Percentiles rank a stretch among this genome's conserved stretches.
These are phyloP conservation scores for Phytophthora gonapodyides DNA, from an alignment of 352 stramenopile species.

Conservation along the genomic window DNA sequence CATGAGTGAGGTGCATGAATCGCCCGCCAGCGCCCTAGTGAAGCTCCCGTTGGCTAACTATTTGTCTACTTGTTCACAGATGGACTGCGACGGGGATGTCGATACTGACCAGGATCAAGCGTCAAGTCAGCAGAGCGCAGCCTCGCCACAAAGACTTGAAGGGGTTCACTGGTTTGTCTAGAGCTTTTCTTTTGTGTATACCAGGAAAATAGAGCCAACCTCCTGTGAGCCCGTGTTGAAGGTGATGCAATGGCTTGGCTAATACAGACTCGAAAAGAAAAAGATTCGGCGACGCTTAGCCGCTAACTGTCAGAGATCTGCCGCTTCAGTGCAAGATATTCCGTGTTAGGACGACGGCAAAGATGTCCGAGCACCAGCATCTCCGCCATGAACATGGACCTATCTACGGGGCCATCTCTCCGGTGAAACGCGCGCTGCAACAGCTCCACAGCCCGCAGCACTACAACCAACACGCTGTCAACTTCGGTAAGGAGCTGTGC, in stretches of 20 bases:
- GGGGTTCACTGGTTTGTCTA: conserved; percentile 35
- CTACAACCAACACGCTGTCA: conserved; percentile 26
- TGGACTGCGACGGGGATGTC: conserved; percentile 8
- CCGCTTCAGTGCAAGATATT: conserved; percentile 33
- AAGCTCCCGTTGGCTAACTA: conserved; percentile 17
- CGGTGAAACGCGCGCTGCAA: conserved; percentile 33
- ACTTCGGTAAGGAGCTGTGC: conserved; percentile 29
- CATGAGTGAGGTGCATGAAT: conserved; percentile 15
- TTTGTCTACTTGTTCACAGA: conserved; percentile 24
- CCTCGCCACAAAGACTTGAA: conserved; percentile 26
- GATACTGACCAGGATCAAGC: conserved; percentile 14
- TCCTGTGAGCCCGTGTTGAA: too few relatives aligned
- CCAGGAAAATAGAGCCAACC: conserved; percentile 33
- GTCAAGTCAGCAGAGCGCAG: conserved; percentile 20
- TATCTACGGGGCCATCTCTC: conserved; percentile 31
- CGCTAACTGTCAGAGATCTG: conserved; percentile 11
- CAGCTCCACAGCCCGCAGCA: conserved; percentile 26
- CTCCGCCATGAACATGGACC: conserved; percentile 25
- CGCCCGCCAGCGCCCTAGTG: conserved; percentile 1
- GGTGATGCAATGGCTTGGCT: too few relatives aligned
- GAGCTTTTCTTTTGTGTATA: conserved; percentile 10
- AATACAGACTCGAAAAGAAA: not conserved
- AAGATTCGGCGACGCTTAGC: conserved; percentile 31
- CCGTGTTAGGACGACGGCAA: not conserved
- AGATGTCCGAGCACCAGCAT: conserved; percentile 33